A percentile compares a stretch with the other conserved stretches of the same genome.
Conservation (phyloP, 2,329 filamentous ascomycete species). For the Trichoderma sp. region DNA sequence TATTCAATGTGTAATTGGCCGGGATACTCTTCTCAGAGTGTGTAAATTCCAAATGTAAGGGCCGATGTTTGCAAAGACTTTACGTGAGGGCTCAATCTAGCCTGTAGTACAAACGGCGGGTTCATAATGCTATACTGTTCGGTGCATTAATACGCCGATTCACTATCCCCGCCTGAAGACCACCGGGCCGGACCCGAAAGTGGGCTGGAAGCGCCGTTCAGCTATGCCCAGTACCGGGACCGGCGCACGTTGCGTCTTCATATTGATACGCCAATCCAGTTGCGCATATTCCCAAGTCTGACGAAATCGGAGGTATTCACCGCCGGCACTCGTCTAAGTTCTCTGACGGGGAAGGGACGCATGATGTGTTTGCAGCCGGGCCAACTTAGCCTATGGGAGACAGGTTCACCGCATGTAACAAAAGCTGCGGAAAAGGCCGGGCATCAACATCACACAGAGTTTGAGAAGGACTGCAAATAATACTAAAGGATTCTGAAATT, state of each 20-base stretch:
- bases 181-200: not conserved
- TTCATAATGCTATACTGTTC: not conserved
- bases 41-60: not conserved
- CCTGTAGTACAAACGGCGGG: not conserved
- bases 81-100: not conserved
- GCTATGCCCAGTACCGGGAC: not conserved
- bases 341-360: too few relatives aligned
- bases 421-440: not conserved
- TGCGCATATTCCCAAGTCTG: not conserved
- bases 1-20: not conserved
- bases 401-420: not conserved
- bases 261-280: not conserved
- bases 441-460: not conserved
- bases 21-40: not conserved
- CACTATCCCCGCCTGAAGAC: not conserved
- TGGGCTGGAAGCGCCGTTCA: not conserved
- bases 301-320: not conserved
- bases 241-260: not conserved
- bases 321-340: not conserved
- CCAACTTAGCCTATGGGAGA: not conserved
- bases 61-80: not conserved
- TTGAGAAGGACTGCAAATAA: not conserved
- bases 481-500: too few relatives aligned
- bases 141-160: not conserved
- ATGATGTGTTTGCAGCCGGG: not conserved